Base-by-base conservation (phyloP, 306 rosid species). In the Dryas octopetala region DNA sequence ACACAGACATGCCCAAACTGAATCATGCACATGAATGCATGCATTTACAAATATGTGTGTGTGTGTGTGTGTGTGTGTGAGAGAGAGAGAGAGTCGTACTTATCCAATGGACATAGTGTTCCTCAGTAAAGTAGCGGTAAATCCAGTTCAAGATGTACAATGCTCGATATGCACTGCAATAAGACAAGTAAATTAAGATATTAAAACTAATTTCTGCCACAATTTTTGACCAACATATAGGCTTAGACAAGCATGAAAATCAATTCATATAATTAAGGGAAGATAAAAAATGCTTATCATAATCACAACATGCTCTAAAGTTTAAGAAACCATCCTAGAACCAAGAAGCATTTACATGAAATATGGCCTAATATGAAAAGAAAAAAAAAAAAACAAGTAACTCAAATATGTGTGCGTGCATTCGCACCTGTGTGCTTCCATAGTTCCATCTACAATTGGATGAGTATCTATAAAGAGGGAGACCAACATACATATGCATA, bases 101-200 rank as follows among this genome's bases (percentile, higher is more conserved):
- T 87, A 91, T 93, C 98, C 95, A 93, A 58, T 87, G 97, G 70
- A 90, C 84, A 78, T 76, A 93, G 82, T 77, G 81, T 32, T 83
- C 81, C 86, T 93, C 98, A 19, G 98, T 90, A 47, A 90, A 91
- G 89, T 90, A 93, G 86, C 98, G 97, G 74, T 87, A 93, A 67
- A 89, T 81, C 98, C 98, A 93, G 84, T 93, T 93, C 76, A 90
- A 71, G 52, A 93, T 89, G 88, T 93, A 93, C 38, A 93, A 79
- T 45, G 82, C 93, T 85, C 97, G 87, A 77, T 93, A 93, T 1
- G 89, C 95, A 79, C 98, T 93, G 97, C 93, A 87, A 70, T 70
- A 60, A 70, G 55, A 58, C 52, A 80, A 66, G 73, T 71, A 77
- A 52, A 40, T 45, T 49, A 67, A 26, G 72, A 57, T 48, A 60